A percentile compares a stretch with the other conserved stretches of the same genome.
These are phyloP conservation scores for Cryptococcus floricola DNA, from an alignment of 1,284 basidiomycete species.

Conservation along the genomic window DNA sequence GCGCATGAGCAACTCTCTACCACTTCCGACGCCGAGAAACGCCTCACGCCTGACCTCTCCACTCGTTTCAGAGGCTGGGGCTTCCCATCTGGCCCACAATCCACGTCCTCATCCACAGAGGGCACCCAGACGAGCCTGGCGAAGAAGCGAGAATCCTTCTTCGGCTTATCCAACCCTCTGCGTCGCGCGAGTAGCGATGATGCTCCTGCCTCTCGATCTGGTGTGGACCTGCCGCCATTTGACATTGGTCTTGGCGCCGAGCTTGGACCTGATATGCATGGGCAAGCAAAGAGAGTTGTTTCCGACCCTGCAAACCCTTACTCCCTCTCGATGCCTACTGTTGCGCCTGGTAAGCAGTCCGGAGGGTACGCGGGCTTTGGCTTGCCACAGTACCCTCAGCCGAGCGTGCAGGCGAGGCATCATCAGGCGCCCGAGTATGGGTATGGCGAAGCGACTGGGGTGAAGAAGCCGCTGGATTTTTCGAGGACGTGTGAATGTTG, in stretches of 20 bases:
- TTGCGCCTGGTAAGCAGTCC: too few species aligned
- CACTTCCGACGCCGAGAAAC: not conserved
- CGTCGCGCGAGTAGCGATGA: not conserved
- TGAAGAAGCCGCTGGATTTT: slow-evolving; percentile 6
- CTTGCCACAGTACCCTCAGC: not conserved
- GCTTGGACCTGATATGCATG: too few species aligned
- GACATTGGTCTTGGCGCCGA: not conserved
- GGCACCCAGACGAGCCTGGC: not conserved
- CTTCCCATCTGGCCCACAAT: slow-evolving; percentile 22
- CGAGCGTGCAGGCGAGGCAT: not conserved
- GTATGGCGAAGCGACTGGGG: too few species aligned
- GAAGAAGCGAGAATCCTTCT: slow-evolving; percentile 43
- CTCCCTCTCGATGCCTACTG: too few species aligned
- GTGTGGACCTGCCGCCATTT: slow-evolving; percentile 23
- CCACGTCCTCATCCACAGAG: not conserved
- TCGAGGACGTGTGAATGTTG: slow-evolving; percentile 12
- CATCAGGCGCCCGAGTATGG: too few species aligned
- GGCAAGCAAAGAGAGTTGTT: slow-evolving; percentile 2
- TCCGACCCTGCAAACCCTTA: slow-evolving; percentile 7
- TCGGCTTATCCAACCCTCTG: slow-evolving; percentile 33
- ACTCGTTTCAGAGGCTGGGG: slow-evolving; percentile 37
- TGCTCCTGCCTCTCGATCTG: not conserved
- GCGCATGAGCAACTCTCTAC: not conserved
- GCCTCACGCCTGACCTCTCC: slow-evolving; percentile 15
- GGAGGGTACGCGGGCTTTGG: too few species aligned